Evolutionary conservation across 257 asterid genomes (phyloP).

Genomic region (Jacaranda copaia): DNA sequence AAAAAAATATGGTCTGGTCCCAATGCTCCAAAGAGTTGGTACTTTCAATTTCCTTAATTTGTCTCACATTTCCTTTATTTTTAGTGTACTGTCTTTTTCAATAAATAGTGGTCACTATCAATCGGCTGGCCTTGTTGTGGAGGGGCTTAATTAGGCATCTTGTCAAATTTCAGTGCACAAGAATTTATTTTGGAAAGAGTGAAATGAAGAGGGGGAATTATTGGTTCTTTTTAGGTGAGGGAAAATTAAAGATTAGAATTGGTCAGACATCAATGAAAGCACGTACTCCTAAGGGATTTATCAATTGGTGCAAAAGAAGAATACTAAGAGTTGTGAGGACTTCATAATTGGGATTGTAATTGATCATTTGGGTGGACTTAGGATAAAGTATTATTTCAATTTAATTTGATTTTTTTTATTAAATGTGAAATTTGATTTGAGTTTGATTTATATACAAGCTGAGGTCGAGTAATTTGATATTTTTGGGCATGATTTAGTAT

Average conservation of each 20-base stretch:
- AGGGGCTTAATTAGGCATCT: constrained; percentile 3
- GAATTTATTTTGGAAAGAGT: constrained; percentile 10
- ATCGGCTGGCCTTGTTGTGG: neutral
- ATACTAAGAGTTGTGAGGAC: no score
- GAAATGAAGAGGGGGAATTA: neutral
- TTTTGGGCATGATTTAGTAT: no score
- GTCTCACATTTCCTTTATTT: constrained; percentile 23
- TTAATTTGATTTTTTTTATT: no score
- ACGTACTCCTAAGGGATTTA: neutral
- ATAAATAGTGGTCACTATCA: constrained; percentile 6
- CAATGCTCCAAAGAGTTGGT: constrained; percentile 17
- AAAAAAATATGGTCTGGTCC: neutral
- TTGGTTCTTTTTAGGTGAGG: neutral
- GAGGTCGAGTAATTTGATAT: no score
- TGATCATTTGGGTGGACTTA: no score
- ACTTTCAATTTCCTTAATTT: constrained; percentile 23
- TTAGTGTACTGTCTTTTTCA: constrained; percentile 20
- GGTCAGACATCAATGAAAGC: constrained; percentile 20
- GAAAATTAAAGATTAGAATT: neutral
- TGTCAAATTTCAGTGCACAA: constrained; percentile 25
- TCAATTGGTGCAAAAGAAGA: no score
- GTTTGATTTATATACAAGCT: no score
- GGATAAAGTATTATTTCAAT: no score
- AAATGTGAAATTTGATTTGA: no score
- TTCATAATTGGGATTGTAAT: no score